A percentile compares a stretch with the other conserved stretches of the same genome.
Conservation (phyloP, 768 basidiomycete genomes). For the Lepiota venenata region DNA sequence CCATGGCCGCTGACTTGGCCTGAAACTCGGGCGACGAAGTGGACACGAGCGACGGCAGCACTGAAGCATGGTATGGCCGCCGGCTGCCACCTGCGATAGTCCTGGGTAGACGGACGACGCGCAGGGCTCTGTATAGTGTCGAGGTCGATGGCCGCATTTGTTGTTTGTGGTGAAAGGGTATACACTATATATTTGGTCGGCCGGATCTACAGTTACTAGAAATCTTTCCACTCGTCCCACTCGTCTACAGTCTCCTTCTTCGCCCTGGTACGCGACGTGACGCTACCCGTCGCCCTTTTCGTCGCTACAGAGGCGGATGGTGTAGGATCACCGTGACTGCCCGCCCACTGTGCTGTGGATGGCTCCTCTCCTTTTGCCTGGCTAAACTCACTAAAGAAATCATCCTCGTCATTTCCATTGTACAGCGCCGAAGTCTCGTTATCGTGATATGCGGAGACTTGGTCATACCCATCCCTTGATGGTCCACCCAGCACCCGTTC, state of each 20-base stretch:
- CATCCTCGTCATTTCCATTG: slow-evolving; percentile 55
- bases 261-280: slow-evolving; percentile 14
- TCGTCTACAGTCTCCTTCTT: slow-evolving; percentile 46
- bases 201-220: slow-evolving; percentile 44
- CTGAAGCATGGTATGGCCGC: slow-evolving; percentile 62
- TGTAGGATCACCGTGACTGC: slow-evolving; percentile 1
- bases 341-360: not conserved
- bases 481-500: slow-evolving; percentile 57
- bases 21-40: slow-evolving; percentile 68
- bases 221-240: slow-evolving; percentile 85
- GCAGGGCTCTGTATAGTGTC: not conserved
- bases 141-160: slow-evolving; percentile 13
- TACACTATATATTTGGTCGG: slow-evolving; percentile 22
- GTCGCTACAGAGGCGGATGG: slow-evolving; percentile 10
- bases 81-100: not conserved
- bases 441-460: slow-evolving; percentile 35
- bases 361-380: slow-evolving; percentile 2
- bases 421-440: slow-evolving; percentile 62
- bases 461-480: slow-evolving; percentile 45
- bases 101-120: not conserved
- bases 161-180: not conserved
- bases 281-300: slow-evolving; percentile 5
- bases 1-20: slow-evolving; percentile 66
- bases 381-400: slow-evolving; percentile 54
- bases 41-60: slow-evolving; percentile 71